A percentile compares a stretch with the other conserved stretches of the same genome.
phyloP scores from a whole-genome alignment of 2,329 filamentous ascomycete genomes.

The Didymella segeticola region DNA sequence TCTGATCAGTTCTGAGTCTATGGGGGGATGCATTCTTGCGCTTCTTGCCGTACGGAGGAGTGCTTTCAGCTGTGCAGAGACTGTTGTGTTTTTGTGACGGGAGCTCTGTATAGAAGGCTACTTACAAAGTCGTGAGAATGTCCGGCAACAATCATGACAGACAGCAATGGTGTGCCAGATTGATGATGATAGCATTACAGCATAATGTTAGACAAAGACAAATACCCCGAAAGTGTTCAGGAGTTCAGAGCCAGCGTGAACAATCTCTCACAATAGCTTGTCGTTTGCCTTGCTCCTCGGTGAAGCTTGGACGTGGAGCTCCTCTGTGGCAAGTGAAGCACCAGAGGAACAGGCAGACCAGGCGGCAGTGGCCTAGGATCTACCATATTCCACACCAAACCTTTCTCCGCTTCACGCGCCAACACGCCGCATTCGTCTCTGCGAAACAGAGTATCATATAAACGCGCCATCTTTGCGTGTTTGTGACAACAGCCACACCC shows the following conservation, averaged over 20 bases:
- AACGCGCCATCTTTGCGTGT: slow-evolving; percentile 3
- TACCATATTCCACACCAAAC: slow-evolving; percentile 5
- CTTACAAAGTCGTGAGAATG: background rate
- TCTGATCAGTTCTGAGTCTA: background rate
- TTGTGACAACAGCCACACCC: background rate
- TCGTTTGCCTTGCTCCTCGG: slow-evolving; percentile 3
- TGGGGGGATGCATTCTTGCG: background rate
- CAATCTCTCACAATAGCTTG: background rate
- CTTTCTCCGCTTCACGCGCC: slow-evolving; percentile 2
- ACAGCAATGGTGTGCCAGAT: background rate
- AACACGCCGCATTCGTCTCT: background rate
- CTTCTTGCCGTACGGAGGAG: background rate
- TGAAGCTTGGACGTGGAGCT: background rate
- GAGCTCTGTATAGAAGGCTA: slow-evolving; percentile 5
- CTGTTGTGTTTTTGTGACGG: background rate
- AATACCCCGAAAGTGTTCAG: too few species aligned
- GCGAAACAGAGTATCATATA: background rate
- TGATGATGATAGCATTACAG: background rate
- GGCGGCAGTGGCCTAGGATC: slow-evolving; percentile 1
- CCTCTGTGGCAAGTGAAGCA: slow-evolving; percentile 9
- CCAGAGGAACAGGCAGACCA: slow-evolving; percentile 15
- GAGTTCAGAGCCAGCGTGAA: too few species aligned
- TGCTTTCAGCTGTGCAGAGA: background rate
- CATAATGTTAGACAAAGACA: too few species aligned
- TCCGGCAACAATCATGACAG: background rate